These are phyloP conservation scores for Trametes meyenii DNA, from an alignment of 768 basidiomycete genomes.

Conservation along the genomic window DNA sequence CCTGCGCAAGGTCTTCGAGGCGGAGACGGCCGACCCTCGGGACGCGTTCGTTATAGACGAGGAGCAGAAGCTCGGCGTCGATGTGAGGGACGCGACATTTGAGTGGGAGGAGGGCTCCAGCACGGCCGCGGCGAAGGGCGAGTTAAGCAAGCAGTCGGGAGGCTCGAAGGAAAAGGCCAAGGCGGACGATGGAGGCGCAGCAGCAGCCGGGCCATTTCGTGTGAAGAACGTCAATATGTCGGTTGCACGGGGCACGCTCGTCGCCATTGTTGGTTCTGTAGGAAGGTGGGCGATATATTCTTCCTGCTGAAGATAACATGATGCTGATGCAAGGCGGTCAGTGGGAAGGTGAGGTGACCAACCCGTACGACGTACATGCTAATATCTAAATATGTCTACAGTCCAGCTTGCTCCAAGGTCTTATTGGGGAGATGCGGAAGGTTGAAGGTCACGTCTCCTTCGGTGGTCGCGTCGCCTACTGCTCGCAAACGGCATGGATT, in stretches of 20 bases:
- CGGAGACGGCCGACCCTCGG: conserved; percentile 46
- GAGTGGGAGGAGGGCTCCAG: conserved; percentile 55
- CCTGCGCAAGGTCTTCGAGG: conserved; percentile 49
- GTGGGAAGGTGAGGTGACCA: conserved; percentile 16
- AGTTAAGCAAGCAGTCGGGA: conserved; percentile 18
- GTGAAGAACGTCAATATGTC: conserved; percentile 53
- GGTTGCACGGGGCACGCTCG: conserved; percentile 59
- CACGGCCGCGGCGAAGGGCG: conserved; percentile 23
- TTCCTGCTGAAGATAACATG: background rate
- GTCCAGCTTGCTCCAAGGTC: conserved; percentile 60
- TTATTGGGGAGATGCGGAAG: conserved; percentile 73
- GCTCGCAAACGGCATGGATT: conserved; percentile 78
- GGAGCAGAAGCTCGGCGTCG: conserved; percentile 49
- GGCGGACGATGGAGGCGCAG: conserved; percentile 13
- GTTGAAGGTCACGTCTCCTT: conserved; percentile 55
- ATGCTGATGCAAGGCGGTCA: background rate
- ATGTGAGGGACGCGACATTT: conserved; percentile 58
- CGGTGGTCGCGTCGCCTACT: conserved; percentile 69
- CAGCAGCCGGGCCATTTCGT: conserved; percentile 45
- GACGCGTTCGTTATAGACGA: conserved; percentile 48
- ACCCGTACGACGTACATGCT: background rate
- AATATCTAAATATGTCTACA: conserved; percentile 19
- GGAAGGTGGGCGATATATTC: conserved; percentile 44
- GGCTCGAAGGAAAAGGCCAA: conserved; percentile 25
- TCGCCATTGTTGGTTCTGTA: conserved; percentile 69